Percentiles rank a stretch among this genome's conserved stretches.
phyloP scores from a whole-genome alignment of 768 basidiomycete species.

The Suillus weaverae region DNA sequence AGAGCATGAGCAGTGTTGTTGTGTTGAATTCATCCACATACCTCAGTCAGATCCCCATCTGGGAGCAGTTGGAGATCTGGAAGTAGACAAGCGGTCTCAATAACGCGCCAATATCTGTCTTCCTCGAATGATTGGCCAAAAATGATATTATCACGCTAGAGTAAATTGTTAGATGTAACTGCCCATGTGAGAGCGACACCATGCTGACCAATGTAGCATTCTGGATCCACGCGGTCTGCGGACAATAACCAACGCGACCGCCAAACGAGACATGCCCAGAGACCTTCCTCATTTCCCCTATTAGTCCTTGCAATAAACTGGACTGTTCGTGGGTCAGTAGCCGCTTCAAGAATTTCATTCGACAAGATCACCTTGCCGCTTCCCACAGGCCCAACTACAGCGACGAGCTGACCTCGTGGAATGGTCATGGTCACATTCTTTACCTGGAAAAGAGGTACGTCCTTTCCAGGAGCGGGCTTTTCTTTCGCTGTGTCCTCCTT shows the following conservation, averaged over 20 bases:
- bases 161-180: background rate
- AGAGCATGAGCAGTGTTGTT: background rate
- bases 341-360: background rate
- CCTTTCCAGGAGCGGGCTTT: conserved; percentile 8
- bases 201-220: conserved; percentile 56
- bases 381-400: conserved; percentile 69
- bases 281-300: conserved; percentile 66
- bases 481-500: conserved; percentile 14
- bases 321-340: conserved; percentile 33
- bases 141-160: conserved; percentile 61
- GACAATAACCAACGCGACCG: conserved; percentile 65
- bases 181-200: background rate
- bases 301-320: conserved; percentile 58
- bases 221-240: conserved; percentile 79
- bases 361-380: conserved; percentile 50
- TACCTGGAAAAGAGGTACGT: conserved; percentile 42
- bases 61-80: conserved; percentile 65
- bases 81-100: conserved; percentile 58
- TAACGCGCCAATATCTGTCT: conserved; percentile 62
- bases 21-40: conserved; percentile 20
- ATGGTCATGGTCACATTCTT: conserved; percentile 51
- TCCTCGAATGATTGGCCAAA: conserved; percentile 69
- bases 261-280: conserved; percentile 58
- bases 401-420: conserved; percentile 57
- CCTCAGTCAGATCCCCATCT: conserved; percentile 74